A percentile compares a stretch with the other conserved stretches of the same genome.
These are phyloP conservation scores for Alternaria ethzedia DNA, from an alignment of 2,329 filamentous ascomycete species.

Conservation along the genomic window DNA sequence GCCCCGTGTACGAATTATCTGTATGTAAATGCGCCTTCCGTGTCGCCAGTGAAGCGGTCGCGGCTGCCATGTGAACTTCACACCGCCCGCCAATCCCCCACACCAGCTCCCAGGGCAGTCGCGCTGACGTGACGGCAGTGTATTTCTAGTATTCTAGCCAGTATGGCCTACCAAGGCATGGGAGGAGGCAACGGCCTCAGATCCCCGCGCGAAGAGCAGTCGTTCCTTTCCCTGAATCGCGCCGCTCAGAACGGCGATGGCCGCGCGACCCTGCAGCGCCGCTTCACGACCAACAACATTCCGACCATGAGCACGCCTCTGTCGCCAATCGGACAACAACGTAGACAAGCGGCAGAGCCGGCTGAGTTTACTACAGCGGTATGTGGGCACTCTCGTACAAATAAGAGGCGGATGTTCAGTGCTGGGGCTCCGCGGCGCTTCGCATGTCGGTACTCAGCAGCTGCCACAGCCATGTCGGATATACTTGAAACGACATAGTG, in stretches of 20 bases:
- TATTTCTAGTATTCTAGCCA: slow-evolving; percentile 45
- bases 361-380: slow-evolving; percentile 62
- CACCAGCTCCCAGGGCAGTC: slow-evolving; percentile 23
- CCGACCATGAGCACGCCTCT: slow-evolving; percentile 77
- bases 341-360: slow-evolving; percentile 61
- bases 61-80: slow-evolving; percentile 29
- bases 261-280: slow-evolving; percentile 80
- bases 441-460: neutral
- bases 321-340: slow-evolving; percentile 63
- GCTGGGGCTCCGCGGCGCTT: slow-evolving; percentile 2
- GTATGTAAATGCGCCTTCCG: slow-evolving; percentile 25
- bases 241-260: slow-evolving; percentile 66
- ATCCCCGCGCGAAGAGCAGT: slow-evolving; percentile 76
- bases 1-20: slow-evolving; percentile 39
- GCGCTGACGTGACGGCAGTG: slow-evolving; percentile 44
- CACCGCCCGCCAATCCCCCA: slow-evolving; percentile 48
- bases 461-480: neutral
- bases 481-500: neutral
- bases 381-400: slow-evolving; percentile 37
- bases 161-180: slow-evolving; percentile 70
- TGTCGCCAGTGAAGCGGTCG: slow-evolving; percentile 17
- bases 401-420: slow-evolving; percentile 1
- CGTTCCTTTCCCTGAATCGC: slow-evolving; percentile 74
- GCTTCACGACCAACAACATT: slow-evolving; percentile 90
- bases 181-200: slow-evolving; percentile 76